A percentile compares a stretch with the other conserved stretches of the same genome.
phyloP scores from a whole-genome alignment of 176 grass and related monocot genomes.

The Raddia distichophylla region DNA sequence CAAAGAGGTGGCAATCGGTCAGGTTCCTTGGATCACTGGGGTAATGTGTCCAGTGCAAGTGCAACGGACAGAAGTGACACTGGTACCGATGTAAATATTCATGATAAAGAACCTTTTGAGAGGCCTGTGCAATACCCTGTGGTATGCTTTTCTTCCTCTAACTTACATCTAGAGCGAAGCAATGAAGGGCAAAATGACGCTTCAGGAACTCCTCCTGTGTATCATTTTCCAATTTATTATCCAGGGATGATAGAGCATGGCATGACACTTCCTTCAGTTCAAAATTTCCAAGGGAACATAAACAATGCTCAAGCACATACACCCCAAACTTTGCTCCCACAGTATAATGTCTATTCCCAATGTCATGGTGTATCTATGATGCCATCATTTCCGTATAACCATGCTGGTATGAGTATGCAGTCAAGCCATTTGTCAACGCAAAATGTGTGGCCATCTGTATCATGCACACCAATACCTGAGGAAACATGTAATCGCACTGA shows the following conservation, averaged over 20 bases:
- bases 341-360: constrained; percentile 69
- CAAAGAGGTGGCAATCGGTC: constrained; percentile 48
- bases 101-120: constrained; percentile 38
- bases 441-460: constrained; percentile 56
- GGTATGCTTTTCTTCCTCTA: constrained; percentile 66
- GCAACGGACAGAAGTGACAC: constrained; percentile 44
- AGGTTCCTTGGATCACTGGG: constrained; percentile 38
- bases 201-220: constrained; percentile 58
- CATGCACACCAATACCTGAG: constrained; percentile 54
- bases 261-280: constrained; percentile 47
- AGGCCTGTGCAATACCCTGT: constrained; percentile 52
- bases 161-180: constrained; percentile 56
- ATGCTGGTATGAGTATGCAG: constrained; percentile 51
- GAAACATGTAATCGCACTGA: constrained; percentile 54
- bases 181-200: constrained; percentile 59
- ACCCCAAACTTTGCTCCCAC: constrained; percentile 50
- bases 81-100: constrained; percentile 41
- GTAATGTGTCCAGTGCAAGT: constrained; percentile 36
- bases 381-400: constrained; percentile 65
- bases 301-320: constrained; percentile 56
- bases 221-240: constrained; percentile 78
- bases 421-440: constrained; percentile 57
- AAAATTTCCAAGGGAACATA: constrained; percentile 72
- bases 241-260: constrained; percentile 67
- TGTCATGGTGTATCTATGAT: constrained; percentile 56